phyloP scores from a whole-genome alignment of 2,329 filamentous ascomycete species.

The Fusarium guadeloupense region DNA sequence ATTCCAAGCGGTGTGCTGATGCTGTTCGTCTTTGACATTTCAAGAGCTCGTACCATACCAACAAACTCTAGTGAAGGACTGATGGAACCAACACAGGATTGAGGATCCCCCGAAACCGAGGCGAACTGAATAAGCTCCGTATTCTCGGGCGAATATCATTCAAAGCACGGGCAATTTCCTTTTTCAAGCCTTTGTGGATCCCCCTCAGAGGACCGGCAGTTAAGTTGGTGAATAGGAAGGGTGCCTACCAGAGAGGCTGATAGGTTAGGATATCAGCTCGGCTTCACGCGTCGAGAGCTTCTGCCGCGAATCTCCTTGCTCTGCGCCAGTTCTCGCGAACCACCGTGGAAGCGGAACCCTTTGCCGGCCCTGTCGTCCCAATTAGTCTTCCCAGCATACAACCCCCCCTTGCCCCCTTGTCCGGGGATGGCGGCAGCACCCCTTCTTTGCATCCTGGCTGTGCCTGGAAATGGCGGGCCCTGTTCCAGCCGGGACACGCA shows the following conservation, averaged over 20 bases:
- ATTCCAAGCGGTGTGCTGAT: not conserved
- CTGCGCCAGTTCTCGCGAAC: slow-evolving; percentile 33
- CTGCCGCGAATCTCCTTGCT: slow-evolving; percentile 30
- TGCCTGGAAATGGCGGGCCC: slow-evolving; percentile 40
- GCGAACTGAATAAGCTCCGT: slow-evolving; percentile 27
- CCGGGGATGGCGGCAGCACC: slow-evolving; percentile 41
- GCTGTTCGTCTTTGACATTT: not conserved
- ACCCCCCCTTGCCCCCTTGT: slow-evolving; percentile 30
- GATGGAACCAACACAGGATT: slow-evolving; percentile 14
- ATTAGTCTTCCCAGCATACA: slow-evolving; percentile 28
- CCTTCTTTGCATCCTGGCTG: slow-evolving; percentile 37
- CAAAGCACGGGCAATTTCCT: slow-evolving; percentile 30
- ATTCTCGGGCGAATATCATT: slow-evolving; percentile 30
- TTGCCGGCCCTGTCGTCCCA: slow-evolving; percentile 41
- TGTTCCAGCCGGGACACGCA: slow-evolving; percentile 25
- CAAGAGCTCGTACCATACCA: not conserved
- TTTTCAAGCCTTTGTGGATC: slow-evolving; percentile 29
- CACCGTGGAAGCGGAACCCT: slow-evolving; percentile 46
- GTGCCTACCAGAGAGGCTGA: slow-evolving; percentile 32
- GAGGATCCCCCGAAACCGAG: slow-evolving; percentile 15
- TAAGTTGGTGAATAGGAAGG: slow-evolving; percentile 34
- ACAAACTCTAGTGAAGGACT: not conserved
- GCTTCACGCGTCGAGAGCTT: slow-evolving; percentile 22
- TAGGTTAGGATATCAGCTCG: slow-evolving; percentile 34
- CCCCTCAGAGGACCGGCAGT: slow-evolving; percentile 36